phyloP scores from a whole-genome alignment of 495 filamentous ascomycete genomes.

The Hypoxylon lienhwacheense region DNA sequence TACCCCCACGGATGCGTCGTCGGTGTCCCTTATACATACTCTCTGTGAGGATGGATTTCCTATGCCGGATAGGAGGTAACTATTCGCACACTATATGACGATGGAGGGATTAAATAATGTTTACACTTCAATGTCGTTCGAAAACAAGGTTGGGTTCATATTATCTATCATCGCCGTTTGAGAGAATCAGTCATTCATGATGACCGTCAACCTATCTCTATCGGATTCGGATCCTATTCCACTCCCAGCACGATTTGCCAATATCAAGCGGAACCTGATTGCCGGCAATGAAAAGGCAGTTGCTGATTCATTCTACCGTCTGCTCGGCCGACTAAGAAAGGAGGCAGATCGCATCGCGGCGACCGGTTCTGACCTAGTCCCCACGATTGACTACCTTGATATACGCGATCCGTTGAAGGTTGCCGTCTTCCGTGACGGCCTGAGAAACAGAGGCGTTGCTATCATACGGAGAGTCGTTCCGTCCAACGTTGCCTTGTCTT shows the following conservation, averaged over 20 bases:
- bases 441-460: constrained; percentile 62
- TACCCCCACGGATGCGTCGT: constrained; percentile 12
- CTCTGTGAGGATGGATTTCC: constrained; percentile 7
- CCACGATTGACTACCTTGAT: constrained; percentile 62
- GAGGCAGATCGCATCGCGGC: constrained; percentile 55
- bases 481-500: constrained; percentile 52
- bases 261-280: constrained; percentile 66
- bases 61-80: constrained; percentile 1
- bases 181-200: constrained; percentile 13
- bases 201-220: constrained; percentile 30
- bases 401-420: constrained; percentile 51
- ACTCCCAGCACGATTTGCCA: constrained; percentile 68
- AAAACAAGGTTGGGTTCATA: not conserved
- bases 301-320: constrained; percentile 64
- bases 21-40: constrained; percentile 12
- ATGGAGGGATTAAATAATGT: not conserved
- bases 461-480: constrained; percentile 64
- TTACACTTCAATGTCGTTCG: not conserved
- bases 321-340: constrained; percentile 58
- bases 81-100: constrained; percentile 3
- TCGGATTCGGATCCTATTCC: constrained; percentile 48
- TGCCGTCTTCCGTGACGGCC: constrained; percentile 47
- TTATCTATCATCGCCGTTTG: not conserved
- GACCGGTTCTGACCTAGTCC: constrained; percentile 52
- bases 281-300: constrained; percentile 63